A percentile compares a stretch with the other conserved stretches of the same genome.
Conservation (phyloP, 73 alveolate genomes). For the Paramecium sonneborni region DNA sequence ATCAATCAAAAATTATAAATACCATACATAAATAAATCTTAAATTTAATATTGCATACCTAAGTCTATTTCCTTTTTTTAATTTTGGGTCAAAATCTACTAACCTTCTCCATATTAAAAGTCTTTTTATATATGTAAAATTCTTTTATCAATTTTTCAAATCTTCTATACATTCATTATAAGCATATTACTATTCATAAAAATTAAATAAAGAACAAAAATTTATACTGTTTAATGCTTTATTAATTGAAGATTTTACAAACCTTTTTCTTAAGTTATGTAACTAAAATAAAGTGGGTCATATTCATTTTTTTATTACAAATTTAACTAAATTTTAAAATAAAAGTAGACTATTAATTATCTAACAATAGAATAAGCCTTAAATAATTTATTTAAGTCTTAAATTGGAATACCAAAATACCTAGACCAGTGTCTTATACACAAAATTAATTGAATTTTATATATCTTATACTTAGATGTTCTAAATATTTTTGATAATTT, state of each 20-base stretch:
- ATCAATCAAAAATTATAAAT: neutral
- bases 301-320: neutral
- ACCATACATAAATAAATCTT: no score
- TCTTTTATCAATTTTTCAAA: no score
- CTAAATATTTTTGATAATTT: neutral
- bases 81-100: no score
- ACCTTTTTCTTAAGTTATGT: neutral
- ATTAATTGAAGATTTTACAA: neutral
- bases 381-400: neutral
- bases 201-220: neutral
- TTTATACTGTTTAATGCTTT: neutral
- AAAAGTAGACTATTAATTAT: conserved; percentile 41
- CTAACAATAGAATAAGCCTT: conserved; percentile 40
- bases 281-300: neutral
- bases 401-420: conserved; percentile 44
- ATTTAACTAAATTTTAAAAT: neutral
- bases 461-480: neutral
- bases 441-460: neutral
- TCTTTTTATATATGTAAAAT: no score
- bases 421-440: conserved; percentile 59
- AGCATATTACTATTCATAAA: neutral
- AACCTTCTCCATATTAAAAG: no score
- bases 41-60: no score
- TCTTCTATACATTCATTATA: no score
- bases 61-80: no score